These are phyloP conservation scores for Taiozyma onychis DNA, from an alignment of 1,139 yeast species.

Conservation along the genomic window DNA sequence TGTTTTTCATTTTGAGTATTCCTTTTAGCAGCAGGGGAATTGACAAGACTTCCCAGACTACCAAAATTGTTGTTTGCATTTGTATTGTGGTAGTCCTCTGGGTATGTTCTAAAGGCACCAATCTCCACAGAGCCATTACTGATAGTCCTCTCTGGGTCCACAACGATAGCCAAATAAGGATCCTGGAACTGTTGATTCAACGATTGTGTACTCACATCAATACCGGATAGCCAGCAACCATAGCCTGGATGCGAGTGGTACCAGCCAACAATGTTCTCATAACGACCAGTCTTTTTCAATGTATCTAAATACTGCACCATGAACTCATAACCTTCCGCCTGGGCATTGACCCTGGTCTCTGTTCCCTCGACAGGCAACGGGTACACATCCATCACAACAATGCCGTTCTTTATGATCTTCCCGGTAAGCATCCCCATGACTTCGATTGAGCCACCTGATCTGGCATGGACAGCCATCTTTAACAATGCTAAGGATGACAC, in stretches of 20 bases:
- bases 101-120: constrained; percentile 86
- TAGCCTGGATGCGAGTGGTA: constrained; percentile 97
- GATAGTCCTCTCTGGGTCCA: constrained; percentile 73
- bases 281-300: constrained; percentile 46
- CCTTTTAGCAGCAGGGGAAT: constrained; percentile 11
- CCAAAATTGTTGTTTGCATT: constrained; percentile 5
- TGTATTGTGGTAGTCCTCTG: constrained; percentile 34
- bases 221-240: constrained; percentile 91
- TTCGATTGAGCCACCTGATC: constrained; percentile 84
- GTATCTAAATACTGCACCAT: constrained; percentile 80
- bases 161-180: constrained; percentile 83
- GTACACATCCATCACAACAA: constrained; percentile 77
- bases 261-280: constrained; percentile 80
- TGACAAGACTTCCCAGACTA: constrained; percentile 12
- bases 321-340: constrained; percentile 88
- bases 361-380: constrained; percentile 94
- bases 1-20: constrained; percentile 3
- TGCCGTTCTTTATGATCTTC: constrained; percentile 48
- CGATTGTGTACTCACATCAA: constrained; percentile 83
- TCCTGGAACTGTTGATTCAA: constrained; percentile 86
- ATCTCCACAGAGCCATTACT: constrained; percentile 69
- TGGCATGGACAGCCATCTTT: constrained; percentile 80
- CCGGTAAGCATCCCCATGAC: constrained; percentile 96
- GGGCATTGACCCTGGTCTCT: constrained; percentile 93
- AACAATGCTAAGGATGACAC: constrained; percentile 71